phyloP scores from a whole-genome alignment of 257 asterid species.

The Solanum dulcamara region DNA sequence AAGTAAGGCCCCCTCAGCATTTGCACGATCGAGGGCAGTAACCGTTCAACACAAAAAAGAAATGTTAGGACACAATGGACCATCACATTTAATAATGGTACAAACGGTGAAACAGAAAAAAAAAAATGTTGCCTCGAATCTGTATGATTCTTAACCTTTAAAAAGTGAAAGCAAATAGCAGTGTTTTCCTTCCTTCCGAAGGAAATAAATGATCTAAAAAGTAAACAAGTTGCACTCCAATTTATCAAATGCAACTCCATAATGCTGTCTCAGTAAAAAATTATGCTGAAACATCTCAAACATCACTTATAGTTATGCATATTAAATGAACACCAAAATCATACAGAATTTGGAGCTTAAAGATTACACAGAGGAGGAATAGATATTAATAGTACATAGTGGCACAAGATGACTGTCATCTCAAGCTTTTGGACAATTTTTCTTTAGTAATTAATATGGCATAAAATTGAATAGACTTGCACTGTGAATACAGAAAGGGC shows the following conservation, averaged over 20 bases:
- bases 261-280: background rate
- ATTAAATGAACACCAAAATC: background rate
- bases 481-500: background rate
- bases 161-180: background rate
- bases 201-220: background rate
- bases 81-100: background rate
- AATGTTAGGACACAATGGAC: background rate
- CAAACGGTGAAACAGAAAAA: background rate
- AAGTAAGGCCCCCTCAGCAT: conserved; percentile 56
- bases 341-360: background rate
- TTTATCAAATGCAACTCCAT: background rate
- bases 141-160: background rate
- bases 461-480: background rate
- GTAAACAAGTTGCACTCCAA: background rate
- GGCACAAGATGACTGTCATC: background rate
- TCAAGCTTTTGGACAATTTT: background rate
- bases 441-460: background rate
- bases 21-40: conserved; percentile 73
- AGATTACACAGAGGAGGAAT: background rate
- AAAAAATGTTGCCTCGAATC: background rate
- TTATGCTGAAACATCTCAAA: background rate
- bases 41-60: conserved; percentile 22
- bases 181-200: background rate
- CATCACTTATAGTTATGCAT: background rate
- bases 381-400: background rate